Percentiles rank a stretch among this genome's conserved stretches.
Conservation (phyloP, 306 rosid species). For the Lathyrus sativus region DNA sequence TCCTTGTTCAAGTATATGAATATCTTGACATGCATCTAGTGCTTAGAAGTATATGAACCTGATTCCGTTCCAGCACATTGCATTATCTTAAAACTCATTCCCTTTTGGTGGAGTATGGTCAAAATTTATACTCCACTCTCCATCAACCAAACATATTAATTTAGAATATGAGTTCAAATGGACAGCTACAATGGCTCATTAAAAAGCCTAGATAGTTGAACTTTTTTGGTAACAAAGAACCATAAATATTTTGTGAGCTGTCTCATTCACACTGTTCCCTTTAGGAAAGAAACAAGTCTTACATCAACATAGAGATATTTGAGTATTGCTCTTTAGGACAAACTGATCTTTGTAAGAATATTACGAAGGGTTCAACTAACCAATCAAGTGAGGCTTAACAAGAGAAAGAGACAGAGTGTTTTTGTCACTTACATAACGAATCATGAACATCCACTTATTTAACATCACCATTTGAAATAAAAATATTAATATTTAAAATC, state of each 20-base stretch:
- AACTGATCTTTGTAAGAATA: not conserved
- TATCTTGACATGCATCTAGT: not conserved
- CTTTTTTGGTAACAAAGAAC: not conserved
- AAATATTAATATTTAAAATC: too few species aligned
- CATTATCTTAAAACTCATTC: not conserved
- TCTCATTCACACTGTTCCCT: not conserved
- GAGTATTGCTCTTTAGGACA: not conserved
- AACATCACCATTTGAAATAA: too few species aligned
- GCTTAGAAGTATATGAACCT: not conserved
- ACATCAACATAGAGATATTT: not conserved
- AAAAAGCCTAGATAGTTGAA: too few species aligned
- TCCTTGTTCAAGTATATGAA: not conserved
- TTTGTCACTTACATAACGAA: not conserved
- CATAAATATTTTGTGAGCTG: not conserved
- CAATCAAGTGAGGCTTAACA: not conserved
- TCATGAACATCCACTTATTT: not conserved
- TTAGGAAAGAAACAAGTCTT: not conserved
- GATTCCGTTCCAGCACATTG: not conserved
- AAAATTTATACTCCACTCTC: too few species aligned
- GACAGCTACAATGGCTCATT: too few species aligned
- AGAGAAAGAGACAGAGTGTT: not conserved
- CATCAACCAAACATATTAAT: too few species aligned
- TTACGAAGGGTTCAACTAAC: not conserved
- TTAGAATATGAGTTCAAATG: too few species aligned
- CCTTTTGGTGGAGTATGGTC: too few species aligned